These are phyloP conservation scores for Flaveria trinervia DNA, from an alignment of 129 eudicot genomes.

Conservation along the genomic window DNA sequence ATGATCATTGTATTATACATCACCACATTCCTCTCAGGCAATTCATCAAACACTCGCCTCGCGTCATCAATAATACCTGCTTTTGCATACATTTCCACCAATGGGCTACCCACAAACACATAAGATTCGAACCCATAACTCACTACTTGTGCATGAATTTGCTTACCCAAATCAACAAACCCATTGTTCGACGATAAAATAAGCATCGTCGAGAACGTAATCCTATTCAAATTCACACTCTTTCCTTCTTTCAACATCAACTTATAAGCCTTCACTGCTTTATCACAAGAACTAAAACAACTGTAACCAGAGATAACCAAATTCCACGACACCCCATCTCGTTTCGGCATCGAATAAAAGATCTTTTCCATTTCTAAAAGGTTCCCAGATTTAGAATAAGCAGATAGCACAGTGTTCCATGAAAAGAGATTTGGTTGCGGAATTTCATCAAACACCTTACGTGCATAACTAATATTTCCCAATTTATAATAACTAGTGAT, in stretches of 20 bases:
- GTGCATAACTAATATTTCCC: conserved; percentile 58
- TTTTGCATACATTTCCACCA: conserved; percentile 88
- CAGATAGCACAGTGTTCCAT: conserved; percentile 80
- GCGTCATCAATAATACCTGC: conserved; percentile 58
- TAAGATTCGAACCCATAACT: conserved; percentile 67
- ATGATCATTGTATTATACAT: conserved; percentile 77
- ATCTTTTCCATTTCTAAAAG: conserved; percentile 54
- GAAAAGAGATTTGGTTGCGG: conserved; percentile 73
- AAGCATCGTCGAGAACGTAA: conserved; percentile 77
- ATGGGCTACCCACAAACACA: conserved; percentile 82
- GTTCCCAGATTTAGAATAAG: conserved; percentile 67
- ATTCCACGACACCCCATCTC: conserved; percentile 91
- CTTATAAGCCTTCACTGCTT: conserved; percentile 59
- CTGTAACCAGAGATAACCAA: conserved; percentile 71
- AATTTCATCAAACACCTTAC: conserved; percentile 81
- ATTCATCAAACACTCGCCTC: conserved; percentile 53
- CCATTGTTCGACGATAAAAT: conserved; percentile 53
- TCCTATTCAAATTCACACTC: conserved; percentile 56
- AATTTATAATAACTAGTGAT: conserved; percentile 50
- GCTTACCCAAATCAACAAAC: conserved; percentile 60
- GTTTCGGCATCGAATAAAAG: conserved; percentile 50
- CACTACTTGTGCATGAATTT: conserved; percentile 70
- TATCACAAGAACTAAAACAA: conserved; percentile 37
- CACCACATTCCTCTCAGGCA: conserved; percentile 79
- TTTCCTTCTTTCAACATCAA: conserved; percentile 62